These are phyloP conservation scores for Collybiopsis luxurians DNA, from an alignment of 768 basidiomycete species.

Conservation along the genomic window DNA sequence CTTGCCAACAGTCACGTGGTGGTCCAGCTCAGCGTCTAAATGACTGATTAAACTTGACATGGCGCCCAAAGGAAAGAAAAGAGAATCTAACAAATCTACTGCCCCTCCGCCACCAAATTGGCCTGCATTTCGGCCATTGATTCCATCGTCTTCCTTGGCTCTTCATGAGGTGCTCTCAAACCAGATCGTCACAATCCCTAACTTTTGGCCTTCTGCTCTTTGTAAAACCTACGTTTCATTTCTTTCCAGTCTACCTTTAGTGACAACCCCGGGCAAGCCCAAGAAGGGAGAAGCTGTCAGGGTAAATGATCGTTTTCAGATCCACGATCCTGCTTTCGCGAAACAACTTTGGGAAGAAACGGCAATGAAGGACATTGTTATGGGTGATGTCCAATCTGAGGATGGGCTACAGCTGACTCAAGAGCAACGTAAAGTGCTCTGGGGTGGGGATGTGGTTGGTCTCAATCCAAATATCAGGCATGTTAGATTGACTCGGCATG, in stretches of 20 bases:
- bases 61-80: too few relatives aligned
- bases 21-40: too few relatives aligned
- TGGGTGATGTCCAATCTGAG: not conserved
- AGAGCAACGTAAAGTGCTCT: not conserved
- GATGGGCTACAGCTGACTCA: not conserved
- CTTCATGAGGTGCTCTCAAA: not conserved
- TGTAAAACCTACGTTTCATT: slow-evolving; percentile 4
- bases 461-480: not conserved
- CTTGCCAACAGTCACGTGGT: too few relatives aligned
- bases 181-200: not conserved
- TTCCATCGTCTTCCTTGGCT: too few relatives aligned
- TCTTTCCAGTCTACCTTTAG: not conserved
- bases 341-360: slow-evolving; percentile 5
- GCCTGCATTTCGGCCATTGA: too few relatives aligned
- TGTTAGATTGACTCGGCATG: too few relatives aligned
- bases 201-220: slow-evolving; percentile 2
- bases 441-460: slow-evolving; percentile 3
- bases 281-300: slow-evolving; percentile 7
- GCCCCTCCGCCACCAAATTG: too few relatives aligned
- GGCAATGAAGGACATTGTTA: not conserved
- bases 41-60: too few relatives aligned
- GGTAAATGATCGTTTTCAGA: slow-evolving; percentile 4
- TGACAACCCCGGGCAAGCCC: slow-evolving; percentile 1
- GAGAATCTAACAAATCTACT: too few relatives aligned
- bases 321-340: not conserved